These are phyloP conservation scores for Arthrobotrys entomopaga DNA, from an alignment of 2,329 filamentous ascomycete genomes.

Conservation along the genomic window DNA sequence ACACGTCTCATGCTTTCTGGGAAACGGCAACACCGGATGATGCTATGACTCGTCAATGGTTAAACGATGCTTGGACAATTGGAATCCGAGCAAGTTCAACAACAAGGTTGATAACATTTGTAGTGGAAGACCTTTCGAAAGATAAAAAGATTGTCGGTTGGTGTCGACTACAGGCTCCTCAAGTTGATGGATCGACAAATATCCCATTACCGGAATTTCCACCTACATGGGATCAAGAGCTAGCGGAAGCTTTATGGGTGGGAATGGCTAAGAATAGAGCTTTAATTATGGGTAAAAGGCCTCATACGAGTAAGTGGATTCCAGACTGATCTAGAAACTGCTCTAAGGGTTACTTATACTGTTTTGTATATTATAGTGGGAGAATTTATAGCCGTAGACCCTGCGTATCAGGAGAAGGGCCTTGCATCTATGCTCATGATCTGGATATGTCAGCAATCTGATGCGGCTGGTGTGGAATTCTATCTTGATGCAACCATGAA, in stretches of 20 bases:
- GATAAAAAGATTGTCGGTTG: neutral
- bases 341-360: neutral
- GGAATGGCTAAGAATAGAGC: neutral
- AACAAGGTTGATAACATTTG: conserved; percentile 1
- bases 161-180: neutral
- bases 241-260: neutral
- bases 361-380: neutral
- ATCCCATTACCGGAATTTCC: neutral
- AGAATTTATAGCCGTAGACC: conserved; percentile 20
- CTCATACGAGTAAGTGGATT: conserved; percentile 28
- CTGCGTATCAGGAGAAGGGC: neutral
- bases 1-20: neutral
- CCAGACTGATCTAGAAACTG: neutral
- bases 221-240: neutral
- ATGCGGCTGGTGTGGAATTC: neutral
- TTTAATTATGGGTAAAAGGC: conserved; percentile 11
- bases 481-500: too few relatives aligned
- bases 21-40: conserved; percentile 3
- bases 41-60: conserved; percentile 1
- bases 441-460: conserved; percentile 18
- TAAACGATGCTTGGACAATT: conserved; percentile 10
- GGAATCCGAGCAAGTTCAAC: conserved; percentile 6
- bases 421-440: conserved; percentile 4
- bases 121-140: neutral
- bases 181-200: neutral